Conservation (phyloP, 345 rosid species). For the Dipteronia dyeriana region DNA sequence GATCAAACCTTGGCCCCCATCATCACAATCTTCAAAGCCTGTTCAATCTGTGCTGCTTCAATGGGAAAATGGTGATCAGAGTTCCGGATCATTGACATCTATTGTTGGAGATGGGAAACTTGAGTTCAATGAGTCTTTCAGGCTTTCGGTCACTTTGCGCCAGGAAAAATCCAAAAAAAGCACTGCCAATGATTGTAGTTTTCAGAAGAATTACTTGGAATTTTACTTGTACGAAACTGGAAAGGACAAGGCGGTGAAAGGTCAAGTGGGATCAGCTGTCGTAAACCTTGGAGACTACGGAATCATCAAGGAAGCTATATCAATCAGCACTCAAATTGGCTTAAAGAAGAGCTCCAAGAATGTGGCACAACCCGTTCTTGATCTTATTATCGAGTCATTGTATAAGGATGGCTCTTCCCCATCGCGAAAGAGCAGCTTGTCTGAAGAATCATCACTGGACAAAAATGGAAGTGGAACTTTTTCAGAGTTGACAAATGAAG, state of each 20-base stretch:
- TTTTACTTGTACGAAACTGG: slow-evolving; percentile 68
- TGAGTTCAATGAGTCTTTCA: slow-evolving; percentile 62
- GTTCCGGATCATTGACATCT: slow-evolving; percentile 62
- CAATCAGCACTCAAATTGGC: slow-evolving; percentile 52
- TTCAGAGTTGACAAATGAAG: slow-evolving; percentile 56
- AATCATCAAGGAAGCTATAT: slow-evolving; percentile 43
- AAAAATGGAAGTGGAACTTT: slow-evolving; percentile 61
- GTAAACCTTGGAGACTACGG: slow-evolving; percentile 85
- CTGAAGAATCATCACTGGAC: slow-evolving; percentile 46
- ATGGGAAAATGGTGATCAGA: slow-evolving; percentile 75
- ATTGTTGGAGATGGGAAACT: slow-evolving; percentile 57
- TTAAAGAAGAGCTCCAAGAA: slow-evolving; percentile 66
- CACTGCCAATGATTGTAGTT: slow-evolving; percentile 38
- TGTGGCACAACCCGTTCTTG: slow-evolving; percentile 50
- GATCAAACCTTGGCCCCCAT: slow-evolving; percentile 86
- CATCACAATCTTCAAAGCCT: slow-evolving; percentile 47
- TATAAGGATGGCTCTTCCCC: slow-evolving; percentile 45
- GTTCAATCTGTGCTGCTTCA: slow-evolving; percentile 63
- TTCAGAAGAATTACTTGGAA: slow-evolving; percentile 71
- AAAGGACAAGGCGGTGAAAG: slow-evolving; percentile 59
- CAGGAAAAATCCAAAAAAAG: slow-evolving; percentile 53
- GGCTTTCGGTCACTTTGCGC: slow-evolving; percentile 51
- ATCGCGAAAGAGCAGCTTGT: slow-evolving; percentile 29
- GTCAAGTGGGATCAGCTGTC: slow-evolving; percentile 79
- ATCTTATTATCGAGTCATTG: slow-evolving; percentile 60